These are phyloP conservation scores for Dacryopinax spathularia DNA, from an alignment of 768 basidiomycete species.

Conservation along the genomic window DNA sequence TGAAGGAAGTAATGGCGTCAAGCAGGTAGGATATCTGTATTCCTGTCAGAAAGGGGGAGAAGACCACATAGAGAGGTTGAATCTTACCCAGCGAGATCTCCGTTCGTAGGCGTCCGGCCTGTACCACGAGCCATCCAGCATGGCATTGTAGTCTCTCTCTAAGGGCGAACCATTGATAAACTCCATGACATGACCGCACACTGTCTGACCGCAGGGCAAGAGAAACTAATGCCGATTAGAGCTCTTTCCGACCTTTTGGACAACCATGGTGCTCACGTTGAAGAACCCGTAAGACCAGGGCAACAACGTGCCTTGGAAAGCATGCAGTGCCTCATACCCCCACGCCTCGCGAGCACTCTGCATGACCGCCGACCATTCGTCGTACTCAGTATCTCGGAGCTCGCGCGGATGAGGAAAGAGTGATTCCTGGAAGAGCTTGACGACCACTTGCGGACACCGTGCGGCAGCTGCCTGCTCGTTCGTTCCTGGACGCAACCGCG, in stretches of 20 bases:
- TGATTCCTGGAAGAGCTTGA: not conserved
- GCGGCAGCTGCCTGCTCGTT: too few relatives aligned
- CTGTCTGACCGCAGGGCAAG: not conserved
- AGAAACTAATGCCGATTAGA: not conserved
- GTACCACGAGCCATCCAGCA: not conserved
- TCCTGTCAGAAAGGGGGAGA: too few relatives aligned
- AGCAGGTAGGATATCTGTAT: not conserved
- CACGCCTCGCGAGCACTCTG: not conserved
- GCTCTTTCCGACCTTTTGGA: not conserved
- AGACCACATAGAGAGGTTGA: too few relatives aligned
- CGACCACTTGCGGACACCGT: too few relatives aligned
- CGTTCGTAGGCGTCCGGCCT: too few relatives aligned
- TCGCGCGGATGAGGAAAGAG: not conserved
- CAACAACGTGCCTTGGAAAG: not conserved
- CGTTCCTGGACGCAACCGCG: too few relatives aligned
- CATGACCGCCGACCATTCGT: too few relatives aligned
- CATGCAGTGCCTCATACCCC: not conserved
- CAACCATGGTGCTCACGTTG: not conserved
- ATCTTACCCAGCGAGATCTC: too few relatives aligned
- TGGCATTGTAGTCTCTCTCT: not conserved
- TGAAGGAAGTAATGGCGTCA: not conserved
- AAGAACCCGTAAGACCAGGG: not conserved
- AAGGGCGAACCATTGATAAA: not conserved
- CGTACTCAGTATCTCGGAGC: not conserved
- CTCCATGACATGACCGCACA: not conserved